phyloP scores from a whole-genome alignment of 2,329 filamentous ascomycete species.

The Penicillium sp. region DNA sequence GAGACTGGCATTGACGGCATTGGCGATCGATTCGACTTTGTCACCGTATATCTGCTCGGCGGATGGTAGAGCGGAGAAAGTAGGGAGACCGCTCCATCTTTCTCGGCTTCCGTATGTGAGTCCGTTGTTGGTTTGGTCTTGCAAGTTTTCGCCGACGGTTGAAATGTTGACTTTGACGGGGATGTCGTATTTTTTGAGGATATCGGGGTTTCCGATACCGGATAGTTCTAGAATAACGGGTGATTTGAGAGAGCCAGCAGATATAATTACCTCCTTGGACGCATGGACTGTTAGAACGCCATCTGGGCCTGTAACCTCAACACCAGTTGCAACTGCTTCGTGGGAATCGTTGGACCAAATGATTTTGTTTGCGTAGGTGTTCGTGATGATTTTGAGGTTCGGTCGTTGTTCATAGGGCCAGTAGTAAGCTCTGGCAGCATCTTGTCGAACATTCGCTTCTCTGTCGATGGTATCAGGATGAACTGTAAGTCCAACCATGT shows the following conservation, averaged over 20 bases:
- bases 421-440: constrained; percentile 52
- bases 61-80: constrained; percentile 23
- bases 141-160: constrained; percentile 51
- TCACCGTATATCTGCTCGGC: constrained; percentile 27
- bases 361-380: constrained; percentile 44
- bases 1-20: constrained; percentile 21
- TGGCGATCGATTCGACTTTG: constrained; percentile 16
- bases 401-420: constrained; percentile 43
- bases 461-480: constrained; percentile 46
- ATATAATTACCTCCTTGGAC: constrained; percentile 58
- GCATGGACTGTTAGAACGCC: constrained; percentile 29
- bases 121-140: constrained; percentile 43
- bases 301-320: constrained; percentile 28
- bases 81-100: constrained; percentile 20
- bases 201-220: constrained; percentile 52
- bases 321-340: constrained; percentile 29
- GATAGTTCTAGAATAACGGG: constrained; percentile 61
- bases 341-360: constrained; percentile 33
- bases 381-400: constrained; percentile 48
- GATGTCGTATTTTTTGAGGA: constrained; percentile 30
- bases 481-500: constrained; percentile 46
- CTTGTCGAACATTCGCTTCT: constrained; percentile 42
- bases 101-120: constrained; percentile 15
- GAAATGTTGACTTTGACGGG: constrained; percentile 30
- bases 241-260: constrained; percentile 59